Evolutionary conservation across 768 basidiomycete species (phyloP).

Genomic region (Hericium erinaceus): DNA sequence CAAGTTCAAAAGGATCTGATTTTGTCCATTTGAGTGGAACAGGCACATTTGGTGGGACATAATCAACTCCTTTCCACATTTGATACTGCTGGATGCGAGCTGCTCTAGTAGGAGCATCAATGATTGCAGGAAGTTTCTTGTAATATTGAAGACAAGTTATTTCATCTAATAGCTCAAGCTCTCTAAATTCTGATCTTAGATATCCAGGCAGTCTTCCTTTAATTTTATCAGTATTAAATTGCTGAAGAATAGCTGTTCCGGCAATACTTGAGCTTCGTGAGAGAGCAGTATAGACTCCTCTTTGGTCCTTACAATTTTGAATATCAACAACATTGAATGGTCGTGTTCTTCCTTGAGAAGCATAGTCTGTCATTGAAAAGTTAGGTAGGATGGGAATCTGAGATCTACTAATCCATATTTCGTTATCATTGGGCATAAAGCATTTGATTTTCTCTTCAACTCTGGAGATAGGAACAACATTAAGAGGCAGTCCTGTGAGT

Average conservation of each 20-base stretch:
- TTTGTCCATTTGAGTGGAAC: neutral
- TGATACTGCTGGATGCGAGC: neutral
- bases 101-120: neutral
- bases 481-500: conserved; percentile 8
- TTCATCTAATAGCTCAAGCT: conserved; percentile 8
- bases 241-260: conserved; percentile 13
- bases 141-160: conserved; percentile 3
- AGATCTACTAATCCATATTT: neutral
- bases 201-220: conserved; percentile 5
- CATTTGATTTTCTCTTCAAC: neutral
- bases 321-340: conserved; percentile 12
- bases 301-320: conserved; percentile 3
- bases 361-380: conserved; percentile 19
- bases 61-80: neutral
- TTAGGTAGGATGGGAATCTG: conserved; percentile 14
- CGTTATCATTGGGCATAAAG: conserved; percentile 2
- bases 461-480: conserved; percentile 13
- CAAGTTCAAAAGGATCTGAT: neutral
- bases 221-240: conserved; percentile 6
- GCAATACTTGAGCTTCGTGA: conserved; percentile 9
- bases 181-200: conserved; percentile 14
- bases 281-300: conserved; percentile 16
- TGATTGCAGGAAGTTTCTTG: neutral
- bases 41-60: conserved; percentile 1
- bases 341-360: conserved; percentile 16